A percentile compares a stretch with the other conserved stretches of the same genome.
These are phyloP conservation scores for Fusarium nurragi DNA, from an alignment of 2,329 filamentous ascomycete genomes.

Conservation along the genomic window DNA sequence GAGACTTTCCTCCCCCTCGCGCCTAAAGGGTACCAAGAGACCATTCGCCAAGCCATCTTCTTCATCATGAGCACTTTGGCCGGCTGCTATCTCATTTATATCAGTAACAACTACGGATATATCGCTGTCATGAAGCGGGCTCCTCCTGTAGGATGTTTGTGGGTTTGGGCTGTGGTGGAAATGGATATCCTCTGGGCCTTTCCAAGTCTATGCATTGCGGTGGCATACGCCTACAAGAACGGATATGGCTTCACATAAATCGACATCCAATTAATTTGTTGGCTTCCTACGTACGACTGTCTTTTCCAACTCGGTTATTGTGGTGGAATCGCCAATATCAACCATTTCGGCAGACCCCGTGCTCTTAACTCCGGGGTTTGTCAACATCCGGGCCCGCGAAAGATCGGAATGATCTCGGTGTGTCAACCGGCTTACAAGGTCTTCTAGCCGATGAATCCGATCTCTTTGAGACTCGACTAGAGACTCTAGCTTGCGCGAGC, in stretches of 20 bases:
- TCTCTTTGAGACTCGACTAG: slow-evolving; percentile 42
- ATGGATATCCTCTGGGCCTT: slow-evolving; percentile 75
- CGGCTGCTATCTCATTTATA: slow-evolving; percentile 83
- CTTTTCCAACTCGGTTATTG: slow-evolving; percentile 2
- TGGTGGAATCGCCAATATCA: slow-evolving; percentile 15
- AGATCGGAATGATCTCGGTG: slow-evolving; percentile 16
- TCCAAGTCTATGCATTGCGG: slow-evolving; percentile 59
- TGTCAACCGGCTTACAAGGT: slow-evolving; percentile 28
- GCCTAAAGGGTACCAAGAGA: slow-evolving; percentile 56
- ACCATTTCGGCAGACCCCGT: slow-evolving; percentile 9
- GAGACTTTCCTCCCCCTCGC: slow-evolving; percentile 61
- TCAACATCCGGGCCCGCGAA: slow-evolving; percentile 26
- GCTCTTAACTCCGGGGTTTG: slow-evolving; percentile 15
- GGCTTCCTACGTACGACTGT: neutral
- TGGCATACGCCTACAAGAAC: slow-evolving; percentile 57
- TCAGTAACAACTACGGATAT: slow-evolving; percentile 83
- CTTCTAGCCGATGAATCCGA: slow-evolving; percentile 37
- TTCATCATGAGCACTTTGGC: slow-evolving; percentile 66
- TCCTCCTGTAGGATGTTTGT: slow-evolving; percentile 87
- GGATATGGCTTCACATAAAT: slow-evolving; percentile 57
- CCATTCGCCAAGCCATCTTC: slow-evolving; percentile 70
- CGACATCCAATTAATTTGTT: neutral
- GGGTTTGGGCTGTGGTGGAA: slow-evolving; percentile 94
- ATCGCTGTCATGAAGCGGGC: slow-evolving; percentile 91
- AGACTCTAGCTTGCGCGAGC: slow-evolving; percentile 38